Base-by-base conservation (phyloP, 2,329 filamentous ascomycete species). In the Emydomyces testavorans region DNA sequence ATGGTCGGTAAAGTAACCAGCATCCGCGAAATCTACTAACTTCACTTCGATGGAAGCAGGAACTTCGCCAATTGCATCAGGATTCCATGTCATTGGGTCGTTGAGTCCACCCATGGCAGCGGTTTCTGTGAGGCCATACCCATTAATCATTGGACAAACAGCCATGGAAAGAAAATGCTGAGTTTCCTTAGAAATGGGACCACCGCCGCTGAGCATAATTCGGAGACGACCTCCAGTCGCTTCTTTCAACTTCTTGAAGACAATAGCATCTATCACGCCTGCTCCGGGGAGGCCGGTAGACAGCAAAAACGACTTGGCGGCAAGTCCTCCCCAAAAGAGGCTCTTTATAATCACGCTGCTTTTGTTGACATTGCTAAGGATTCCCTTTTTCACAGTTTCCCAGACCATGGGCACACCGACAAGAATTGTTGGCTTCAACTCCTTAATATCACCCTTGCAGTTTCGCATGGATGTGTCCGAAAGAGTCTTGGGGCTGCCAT, bases 311-410 rank as follows among this genome's bases (percentile, higher is more conserved):
- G 68, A 69, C 67, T 82, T 82, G 38, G 76, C 71, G 23, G 73
- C 69, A 65, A 79, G 68, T 10, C 77, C 78, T 44, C 74, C 77
- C 79, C 79, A 82, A 74, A 98, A 98, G 53, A 96, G 68, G 58
- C 82, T 80, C 67, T 75, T 81, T 50, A 82, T 75, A 35, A 96
- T 50, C n/a, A 75, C 66, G 59, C 80, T 81, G 52, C 83, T 77
- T 50, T 76, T 71, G 61, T 85, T 82, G 51, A 96, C 81, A 66
- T 88, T 87, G 58, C 72, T 69, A 54, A 90, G 72, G 59, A 98
- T 85, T 47, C 92, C 92, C 74, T 98, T 98, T 73, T 88, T 90
- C 59, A 98, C 83, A 1, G 86, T 89, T 70, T 98, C 92, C 89
- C 90, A 98, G 26, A 98, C 83, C 50, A 93, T 89, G 1, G 92